Evolutionary conservation across 1,284 basidiomycete genomes (phyloP).

Genomic region (Acaromyces ingoldii): DNA sequence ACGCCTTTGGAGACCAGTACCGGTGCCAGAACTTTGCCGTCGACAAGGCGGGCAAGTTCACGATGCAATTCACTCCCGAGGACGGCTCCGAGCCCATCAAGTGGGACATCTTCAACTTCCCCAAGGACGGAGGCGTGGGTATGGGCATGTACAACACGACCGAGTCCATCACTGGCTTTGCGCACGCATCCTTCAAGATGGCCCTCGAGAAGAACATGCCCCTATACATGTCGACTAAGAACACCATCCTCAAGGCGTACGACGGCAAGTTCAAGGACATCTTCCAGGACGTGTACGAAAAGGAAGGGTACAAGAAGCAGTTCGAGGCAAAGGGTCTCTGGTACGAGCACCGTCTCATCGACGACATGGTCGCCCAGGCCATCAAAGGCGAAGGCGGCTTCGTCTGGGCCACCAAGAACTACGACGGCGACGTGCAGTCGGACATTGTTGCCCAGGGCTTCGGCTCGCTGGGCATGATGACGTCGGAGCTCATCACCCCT

Average conservation of each 20-base stretch:
- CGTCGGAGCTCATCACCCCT: slow-evolving; percentile 89
- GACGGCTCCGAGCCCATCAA: slow-evolving; percentile 31
- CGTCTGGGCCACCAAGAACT: slow-evolving; percentile 74
- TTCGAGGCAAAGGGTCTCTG: slow-evolving; percentile 82
- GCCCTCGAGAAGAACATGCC: slow-evolving; percentile 92
- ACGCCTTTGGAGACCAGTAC: slow-evolving; percentile 90
- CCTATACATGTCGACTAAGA: slow-evolving; percentile 55
- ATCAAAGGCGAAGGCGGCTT: slow-evolving; percentile 96
- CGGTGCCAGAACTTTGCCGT: slow-evolving; percentile 49
- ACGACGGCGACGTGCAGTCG: slow-evolving; percentile 50
- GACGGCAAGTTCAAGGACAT: slow-evolving; percentile 99
- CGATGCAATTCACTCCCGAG: slow-evolving; percentile 38
- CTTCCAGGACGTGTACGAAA: slow-evolving; percentile 88
- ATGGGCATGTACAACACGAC: slow-evolving; percentile 55
- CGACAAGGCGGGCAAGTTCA: slow-evolving; percentile 43
- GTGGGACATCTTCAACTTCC: slow-evolving; percentile 45
- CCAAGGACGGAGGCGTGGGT: slow-evolving; percentile 43
- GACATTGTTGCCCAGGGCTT: slow-evolving; percentile 61
- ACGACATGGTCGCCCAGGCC: slow-evolving; percentile 73
- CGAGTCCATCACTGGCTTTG: slow-evolving; percentile 83
- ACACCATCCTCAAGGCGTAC: slow-evolving; percentile 51
- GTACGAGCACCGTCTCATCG: slow-evolving; percentile 85
- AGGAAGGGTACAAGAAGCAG: slow-evolving; percentile 70
- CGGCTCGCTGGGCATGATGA: slow-evolving; percentile 96
- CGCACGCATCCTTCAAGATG: slow-evolving; percentile 97